phyloP scores from a whole-genome alignment of 257 asterid genomes.

The Ilex asprella region DNA sequence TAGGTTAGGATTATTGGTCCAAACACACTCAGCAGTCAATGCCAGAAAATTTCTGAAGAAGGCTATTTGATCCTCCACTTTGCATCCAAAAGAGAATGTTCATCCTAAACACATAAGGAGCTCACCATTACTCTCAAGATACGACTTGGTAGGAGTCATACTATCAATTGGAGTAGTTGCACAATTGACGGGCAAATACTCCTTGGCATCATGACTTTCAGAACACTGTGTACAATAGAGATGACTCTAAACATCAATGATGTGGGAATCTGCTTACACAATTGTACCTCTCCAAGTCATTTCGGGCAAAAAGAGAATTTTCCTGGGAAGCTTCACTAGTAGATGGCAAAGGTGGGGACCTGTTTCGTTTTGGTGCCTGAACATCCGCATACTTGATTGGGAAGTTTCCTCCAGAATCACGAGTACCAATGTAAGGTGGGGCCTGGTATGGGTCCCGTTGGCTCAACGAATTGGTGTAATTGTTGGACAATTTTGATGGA shows the following conservation, averaged over 20 bases:
- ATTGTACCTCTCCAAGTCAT: background rate
- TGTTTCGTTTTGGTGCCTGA: slow-evolving; percentile 56
- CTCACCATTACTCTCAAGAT: no score
- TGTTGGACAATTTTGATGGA: slow-evolving; percentile 36
- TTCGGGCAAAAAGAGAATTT: background rate
- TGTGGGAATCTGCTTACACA: background rate
- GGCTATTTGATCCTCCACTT: no score
- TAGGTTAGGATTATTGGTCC: no score
- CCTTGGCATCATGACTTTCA: no score
- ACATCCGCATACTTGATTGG: slow-evolving; percentile 39
- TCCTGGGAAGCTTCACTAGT: slow-evolving; percentile 23
- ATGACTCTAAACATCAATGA: background rate
- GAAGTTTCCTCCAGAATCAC: slow-evolving; percentile 36
- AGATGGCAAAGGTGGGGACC: slow-evolving; percentile 56
- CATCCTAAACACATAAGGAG: no score
- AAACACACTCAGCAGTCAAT: no score
- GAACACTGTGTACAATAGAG: background rate
- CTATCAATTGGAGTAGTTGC: no score
- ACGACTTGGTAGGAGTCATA: no score
- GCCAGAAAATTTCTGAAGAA: no score
- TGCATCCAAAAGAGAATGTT: no score
- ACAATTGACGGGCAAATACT: no score
- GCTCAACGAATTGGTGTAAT: slow-evolving; percentile 22
- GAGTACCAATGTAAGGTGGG: slow-evolving; percentile 18
- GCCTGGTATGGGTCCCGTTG: slow-evolving; percentile 30